A percentile compares a stretch with the other conserved stretches of the same genome.
phyloP scores from a whole-genome alignment of 805 yeast genomes.

The Candida sakaeoensis region DNA sequence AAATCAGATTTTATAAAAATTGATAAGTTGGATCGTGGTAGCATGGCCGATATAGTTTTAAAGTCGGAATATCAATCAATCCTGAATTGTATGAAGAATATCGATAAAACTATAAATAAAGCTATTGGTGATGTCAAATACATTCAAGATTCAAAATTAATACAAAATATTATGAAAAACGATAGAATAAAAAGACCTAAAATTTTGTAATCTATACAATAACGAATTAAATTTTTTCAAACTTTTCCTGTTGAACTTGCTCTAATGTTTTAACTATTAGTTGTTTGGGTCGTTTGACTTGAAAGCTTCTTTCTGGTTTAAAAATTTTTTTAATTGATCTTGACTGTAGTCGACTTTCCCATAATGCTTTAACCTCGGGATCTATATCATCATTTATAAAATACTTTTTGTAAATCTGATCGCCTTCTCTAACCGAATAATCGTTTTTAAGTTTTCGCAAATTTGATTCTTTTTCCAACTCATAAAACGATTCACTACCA shows the following conservation, averaged over 20 bases:
- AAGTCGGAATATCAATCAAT: conserved; percentile 55
- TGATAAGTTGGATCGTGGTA: conserved; percentile 10
- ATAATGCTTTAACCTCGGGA: conserved; percentile 47
- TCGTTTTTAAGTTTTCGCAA: conserved; percentile 32
- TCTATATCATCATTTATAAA: conserved; percentile 41
- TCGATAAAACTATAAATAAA: conserved; percentile 16
- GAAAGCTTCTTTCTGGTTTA: conserved; percentile 21
- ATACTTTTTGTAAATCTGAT: conserved; percentile 43
- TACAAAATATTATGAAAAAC: conserved; percentile 57
- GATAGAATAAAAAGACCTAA: conserved; percentile 32
- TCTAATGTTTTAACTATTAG: conserved; percentile 23
- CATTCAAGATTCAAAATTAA: conserved; percentile 57
- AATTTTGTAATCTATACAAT: conserved; percentile 7
- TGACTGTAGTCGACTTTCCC: conserved; percentile 42
- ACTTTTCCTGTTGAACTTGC: conserved; percentile 2
- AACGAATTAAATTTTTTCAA: conserved; percentile 4
- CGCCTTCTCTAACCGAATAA: conserved; percentile 61
- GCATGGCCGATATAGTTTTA: conserved; percentile 54
- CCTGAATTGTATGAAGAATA: conserved; percentile 29
- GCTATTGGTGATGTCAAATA: conserved; percentile 29
- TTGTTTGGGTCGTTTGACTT: conserved; percentile 33
- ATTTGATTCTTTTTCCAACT: conserved; percentile 7
- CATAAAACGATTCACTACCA: conserved; percentile 1
- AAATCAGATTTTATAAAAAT: conserved; percentile 15
- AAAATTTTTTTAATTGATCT: background rate